Evolutionary conservation across 1,139 yeast species (phyloP).

Genomic region (Taphrina flavorubra): DNA sequence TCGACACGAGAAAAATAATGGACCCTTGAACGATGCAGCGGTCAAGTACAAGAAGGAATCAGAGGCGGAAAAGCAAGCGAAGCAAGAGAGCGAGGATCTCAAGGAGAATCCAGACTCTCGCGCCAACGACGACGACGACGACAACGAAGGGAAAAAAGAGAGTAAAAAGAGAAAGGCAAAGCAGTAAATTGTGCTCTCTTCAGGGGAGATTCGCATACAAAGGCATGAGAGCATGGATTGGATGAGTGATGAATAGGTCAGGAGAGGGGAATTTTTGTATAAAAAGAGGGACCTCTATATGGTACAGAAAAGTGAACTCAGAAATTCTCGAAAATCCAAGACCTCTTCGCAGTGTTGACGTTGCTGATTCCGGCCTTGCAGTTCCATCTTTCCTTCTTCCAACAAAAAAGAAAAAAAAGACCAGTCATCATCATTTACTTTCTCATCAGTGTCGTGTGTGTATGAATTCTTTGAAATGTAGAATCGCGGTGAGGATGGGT

Average conservation of each 20-base stretch:
- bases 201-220: neutral
- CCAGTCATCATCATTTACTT: neutral
- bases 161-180: constrained; percentile 12
- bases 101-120: constrained; percentile 29
- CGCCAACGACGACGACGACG: constrained; percentile 21
- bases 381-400: neutral
- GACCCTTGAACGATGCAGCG: constrained; percentile 33
- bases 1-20: constrained; percentile 17
- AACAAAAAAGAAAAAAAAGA: neutral
- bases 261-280: constrained; percentile 7
- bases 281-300: constrained; percentile 4
- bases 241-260: neutral
- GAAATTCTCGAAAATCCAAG: neutral
- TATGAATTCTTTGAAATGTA: too few species aligned
- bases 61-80: constrained; percentile 42
- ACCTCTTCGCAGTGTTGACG: neutral
- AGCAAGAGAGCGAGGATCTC: constrained; percentile 38
- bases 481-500: too few species aligned
- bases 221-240: neutral
- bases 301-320: neutral
- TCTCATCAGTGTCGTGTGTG: neutral
- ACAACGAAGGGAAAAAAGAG: neutral
- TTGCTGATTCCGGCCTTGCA: too few species aligned
- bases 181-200: too few species aligned
- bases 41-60: constrained; percentile 10